phyloP scores from a whole-genome alignment of 768 basidiomycete genomes.

The Suillus ampliporus region DNA sequence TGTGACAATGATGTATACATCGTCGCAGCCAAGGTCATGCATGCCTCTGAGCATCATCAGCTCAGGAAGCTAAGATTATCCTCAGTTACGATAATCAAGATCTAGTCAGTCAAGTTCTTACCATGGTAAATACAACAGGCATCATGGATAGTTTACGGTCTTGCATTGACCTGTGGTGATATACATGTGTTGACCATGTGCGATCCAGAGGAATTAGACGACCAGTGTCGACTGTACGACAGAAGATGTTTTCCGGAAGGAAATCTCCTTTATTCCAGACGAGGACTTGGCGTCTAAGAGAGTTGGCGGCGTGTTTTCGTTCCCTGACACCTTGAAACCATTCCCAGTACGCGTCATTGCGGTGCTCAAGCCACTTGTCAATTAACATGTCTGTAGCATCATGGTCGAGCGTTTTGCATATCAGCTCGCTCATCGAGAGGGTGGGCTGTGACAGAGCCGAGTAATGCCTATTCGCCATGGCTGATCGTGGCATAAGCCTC shows the following conservation, averaged over 20 bases:
- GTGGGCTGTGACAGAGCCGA: constrained; percentile 69
- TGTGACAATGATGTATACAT: constrained; percentile 79
- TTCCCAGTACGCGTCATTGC: constrained; percentile 75
- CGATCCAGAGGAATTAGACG: constrained; percentile 81
- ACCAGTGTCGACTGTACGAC: constrained; percentile 78
- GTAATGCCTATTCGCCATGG: constrained; percentile 48
- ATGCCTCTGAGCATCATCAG: constrained; percentile 81
- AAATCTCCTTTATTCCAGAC: constrained; percentile 73
- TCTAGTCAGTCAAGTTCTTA: constrained; percentile 34
- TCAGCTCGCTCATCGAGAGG: constrained; percentile 78
- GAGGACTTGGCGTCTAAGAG: constrained; percentile 55
- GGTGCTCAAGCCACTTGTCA: constrained; percentile 84
- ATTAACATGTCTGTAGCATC: constrained; percentile 79
- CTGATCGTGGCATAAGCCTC: constrained; percentile 5
- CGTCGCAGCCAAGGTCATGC: constrained; percentile 82
- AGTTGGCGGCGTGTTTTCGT: constrained; percentile 60
- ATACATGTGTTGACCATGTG: constrained; percentile 83
- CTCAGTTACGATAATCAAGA: constrained; percentile 8
- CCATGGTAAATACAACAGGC: constrained; percentile 84
- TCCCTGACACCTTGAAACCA: constrained; percentile 78
- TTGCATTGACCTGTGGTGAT: constrained; percentile 77
- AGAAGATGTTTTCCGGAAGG: constrained; percentile 80
- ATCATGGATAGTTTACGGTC: constrained; percentile 77
- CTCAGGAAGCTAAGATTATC: constrained; percentile 63
- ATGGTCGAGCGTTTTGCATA: constrained; percentile 78